Base-by-base conservation (phyloP, 768 basidiomycete species). In the Agaricus sinodeliciosus region DNA sequence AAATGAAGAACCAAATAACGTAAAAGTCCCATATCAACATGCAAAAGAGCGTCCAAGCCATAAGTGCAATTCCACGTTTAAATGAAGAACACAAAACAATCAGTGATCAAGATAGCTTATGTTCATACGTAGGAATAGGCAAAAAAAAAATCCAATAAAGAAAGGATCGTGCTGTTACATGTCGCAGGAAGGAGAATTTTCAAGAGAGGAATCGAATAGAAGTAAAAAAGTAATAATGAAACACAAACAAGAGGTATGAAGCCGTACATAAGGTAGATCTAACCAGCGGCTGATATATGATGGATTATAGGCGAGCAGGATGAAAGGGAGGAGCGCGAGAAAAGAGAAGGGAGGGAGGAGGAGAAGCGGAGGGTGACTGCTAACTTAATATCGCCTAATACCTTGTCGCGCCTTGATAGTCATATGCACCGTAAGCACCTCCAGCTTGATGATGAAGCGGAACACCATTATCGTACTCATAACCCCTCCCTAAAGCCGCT, bases 381-480 rank as follows among this genome's bases (percentile, higher is more conserved):
- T 47, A 37, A 2, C 40, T 22, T 2, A 44, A 31, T 11, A 3
- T 31, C 31, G 31, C 40, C 44, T 61, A 63, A 44, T 59, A 63
- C 55, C 58, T 56, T 15, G 51, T 52, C n/a, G 48, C 36, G 22
- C 46, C 55, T 41, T 69, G 66, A 59, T 69, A 69, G 37, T 65
- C 69, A 59, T 72, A 71, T 22, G 65, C 63, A 34, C 67, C 71
- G n/a, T 68, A 59, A 18, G 62, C 59, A 35, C 68, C 71, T 54
- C 75, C 74, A 49, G 70, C 69, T 60, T 80, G 77, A 59, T 85
- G 79, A 61, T 86, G 84, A 57, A 82, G 72, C 40, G 85, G 84
- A 13, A 85, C 73, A 49, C 74, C 76, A 51, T 71, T 67, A 57
- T 82, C 80, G 59, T 84, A 82, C 50, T 71, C 72, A 41, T 54